phyloP scores from a whole-genome alignment of 352 stramenopile genomes.

The Phytophthora ramorum region DNA sequence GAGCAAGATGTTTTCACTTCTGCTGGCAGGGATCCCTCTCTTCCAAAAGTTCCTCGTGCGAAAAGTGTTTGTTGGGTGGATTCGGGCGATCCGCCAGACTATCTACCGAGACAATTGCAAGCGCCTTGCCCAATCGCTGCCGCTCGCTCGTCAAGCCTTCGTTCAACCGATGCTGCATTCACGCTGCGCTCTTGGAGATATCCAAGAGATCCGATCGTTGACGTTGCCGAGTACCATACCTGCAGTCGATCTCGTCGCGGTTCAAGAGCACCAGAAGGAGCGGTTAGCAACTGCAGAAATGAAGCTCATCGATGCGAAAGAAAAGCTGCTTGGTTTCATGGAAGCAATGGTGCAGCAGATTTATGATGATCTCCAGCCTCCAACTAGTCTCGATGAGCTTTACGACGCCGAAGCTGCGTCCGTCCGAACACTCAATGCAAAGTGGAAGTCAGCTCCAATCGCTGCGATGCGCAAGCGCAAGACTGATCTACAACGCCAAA shows the following conservation, averaged over 20 bases:
- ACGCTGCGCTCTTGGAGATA: conserved; percentile 38
- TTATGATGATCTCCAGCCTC: conserved; percentile 44
- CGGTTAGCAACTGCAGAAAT: conserved; percentile 50
- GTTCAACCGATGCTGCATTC: conserved; percentile 49
- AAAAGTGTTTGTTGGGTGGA: conserved; percentile 66
- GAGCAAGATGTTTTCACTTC: conserved; percentile 75
- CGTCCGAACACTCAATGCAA: conserved; percentile 57
- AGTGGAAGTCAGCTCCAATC: conserved; percentile 75
- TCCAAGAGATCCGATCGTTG: conserved; percentile 54
- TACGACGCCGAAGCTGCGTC: conserved; percentile 49
- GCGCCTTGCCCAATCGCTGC: conserved; percentile 40
- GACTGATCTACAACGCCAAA: conserved; percentile 40
- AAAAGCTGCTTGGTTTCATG: conserved; percentile 55
- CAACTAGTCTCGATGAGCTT: conserved; percentile 55
- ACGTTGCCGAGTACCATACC: conserved; percentile 41
- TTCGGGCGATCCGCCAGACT: conserved; percentile 30
- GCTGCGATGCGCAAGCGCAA: conserved; percentile 46
- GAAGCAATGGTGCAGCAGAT: conserved; percentile 64
- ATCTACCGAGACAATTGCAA: conserved; percentile 60
- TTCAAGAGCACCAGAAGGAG: conserved; percentile 62
- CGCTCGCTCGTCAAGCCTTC: conserved; percentile 49
- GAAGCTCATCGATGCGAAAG: conserved; percentile 72
- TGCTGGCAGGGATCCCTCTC: conserved; percentile 72
- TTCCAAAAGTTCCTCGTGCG: conserved; percentile 78
- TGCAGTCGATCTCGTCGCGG: conserved; percentile 36